These are phyloP conservation scores for Beauveria scarabaeidicola DNA, from an alignment of 2,329 filamentous ascomycete genomes.

Conservation along the genomic window DNA sequence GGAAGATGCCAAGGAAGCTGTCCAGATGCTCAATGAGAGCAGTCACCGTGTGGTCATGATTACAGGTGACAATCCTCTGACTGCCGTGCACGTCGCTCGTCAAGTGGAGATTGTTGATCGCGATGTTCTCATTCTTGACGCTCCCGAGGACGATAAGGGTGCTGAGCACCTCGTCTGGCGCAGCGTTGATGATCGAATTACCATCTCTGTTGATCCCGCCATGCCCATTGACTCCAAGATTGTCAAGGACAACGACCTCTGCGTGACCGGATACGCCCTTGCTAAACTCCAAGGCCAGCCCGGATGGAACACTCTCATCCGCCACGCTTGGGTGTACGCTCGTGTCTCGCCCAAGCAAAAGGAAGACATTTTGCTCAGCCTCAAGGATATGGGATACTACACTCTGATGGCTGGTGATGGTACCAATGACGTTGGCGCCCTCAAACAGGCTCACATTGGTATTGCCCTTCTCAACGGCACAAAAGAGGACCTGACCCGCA, in stretches of 20 bases:
- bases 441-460: conserved; percentile 97
- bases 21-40: conserved; percentile 97
- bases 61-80: conserved; percentile 94
- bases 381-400: conserved; percentile 95
- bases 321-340: conserved; percentile 94
- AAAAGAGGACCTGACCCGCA: conserved; percentile 80
- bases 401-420: conserved; percentile 98
- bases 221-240: conserved; percentile 75
- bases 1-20: conserved; percentile 87
- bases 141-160: conserved; percentile 78
- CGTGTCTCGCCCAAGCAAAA: conserved; percentile 98
- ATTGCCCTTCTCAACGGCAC: conserved; percentile 94
- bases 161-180: conserved; percentile 85
- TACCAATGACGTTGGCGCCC: conserved; percentile 92
- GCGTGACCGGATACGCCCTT: conserved; percentile 89
- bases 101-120: conserved; percentile 97
- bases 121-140: conserved; percentile 88
- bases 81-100: conserved; percentile 87
- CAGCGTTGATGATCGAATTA: conserved; percentile 84
- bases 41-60: conserved; percentile 99
- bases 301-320: conserved; percentile 68
- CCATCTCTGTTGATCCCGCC: conserved; percentile 75
- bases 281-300: conserved; percentile 77
- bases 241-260: conserved; percentile 79
- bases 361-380: conserved; percentile 92